A percentile compares a stretch with the other conserved stretches of the same genome.
These are phyloP conservation scores for Colletotrichum nymphaeae DNA, from an alignment of 2,329 filamentous ascomycete genomes.

Conservation along the genomic window DNA sequence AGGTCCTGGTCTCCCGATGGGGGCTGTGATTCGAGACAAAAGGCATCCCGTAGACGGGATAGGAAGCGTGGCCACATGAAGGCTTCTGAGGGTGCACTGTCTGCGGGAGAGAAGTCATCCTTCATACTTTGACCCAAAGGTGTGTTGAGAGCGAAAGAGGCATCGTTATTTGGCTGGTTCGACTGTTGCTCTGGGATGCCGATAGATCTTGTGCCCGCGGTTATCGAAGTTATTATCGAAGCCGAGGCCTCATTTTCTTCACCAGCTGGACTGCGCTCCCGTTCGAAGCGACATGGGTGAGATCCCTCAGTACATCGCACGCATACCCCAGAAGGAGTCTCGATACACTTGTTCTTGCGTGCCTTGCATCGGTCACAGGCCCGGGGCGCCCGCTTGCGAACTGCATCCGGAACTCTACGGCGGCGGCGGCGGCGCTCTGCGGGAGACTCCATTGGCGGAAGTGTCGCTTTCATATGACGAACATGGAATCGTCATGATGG, in stretches of 20 bases:
- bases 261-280: neutral
- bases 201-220: neutral
- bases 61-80: slow-evolving; percentile 44
- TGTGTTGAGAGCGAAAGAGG: neutral
- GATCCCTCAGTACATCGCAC: slow-evolving; percentile 43
- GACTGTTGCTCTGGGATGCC: neutral
- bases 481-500: neutral
- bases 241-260: neutral
- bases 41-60: slow-evolving; percentile 41
- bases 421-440: slow-evolving; percentile 31
- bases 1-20: slow-evolving; percentile 37
- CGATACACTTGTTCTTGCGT: slow-evolving; percentile 49
- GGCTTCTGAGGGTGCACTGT: slow-evolving; percentile 33
- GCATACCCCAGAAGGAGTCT: slow-evolving; percentile 41
- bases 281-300: slow-evolving; percentile 38
- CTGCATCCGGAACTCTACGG: slow-evolving; percentile 45
- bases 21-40: slow-evolving; percentile 40
- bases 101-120: slow-evolving; percentile 28
- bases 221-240: slow-evolving; percentile 11
- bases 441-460: slow-evolving; percentile 18
- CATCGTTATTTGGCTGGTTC: neutral
- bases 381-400: slow-evolving; percentile 46
- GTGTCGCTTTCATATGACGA: neutral
- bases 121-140: neutral
- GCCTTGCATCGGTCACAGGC: slow-evolving; percentile 50